A percentile compares a stretch with the other conserved stretches of the same genome.
Evolutionary conservation across 306 rosid genomes (phyloP).

Genomic region (Astragalus membranaceus): DNA sequence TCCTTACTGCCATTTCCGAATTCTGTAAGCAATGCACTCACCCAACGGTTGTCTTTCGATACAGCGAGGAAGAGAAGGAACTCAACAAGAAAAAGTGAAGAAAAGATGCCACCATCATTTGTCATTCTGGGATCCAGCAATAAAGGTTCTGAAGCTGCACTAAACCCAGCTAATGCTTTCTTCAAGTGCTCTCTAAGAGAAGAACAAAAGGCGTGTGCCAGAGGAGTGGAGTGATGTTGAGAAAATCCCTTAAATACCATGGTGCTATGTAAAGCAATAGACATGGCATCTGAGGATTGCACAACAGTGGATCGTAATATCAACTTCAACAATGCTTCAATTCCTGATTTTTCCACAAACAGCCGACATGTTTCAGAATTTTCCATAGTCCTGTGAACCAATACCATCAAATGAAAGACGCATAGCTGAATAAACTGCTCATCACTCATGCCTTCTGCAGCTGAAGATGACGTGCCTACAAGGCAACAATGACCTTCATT

Average conservation of each 20-base stretch:
- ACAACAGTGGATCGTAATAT: constrained; percentile 67
- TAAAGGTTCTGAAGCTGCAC: constrained; percentile 53
- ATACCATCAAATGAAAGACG: constrained; percentile 89
- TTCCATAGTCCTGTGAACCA: constrained; percentile 95
- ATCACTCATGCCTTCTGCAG: constrained; percentile 62
- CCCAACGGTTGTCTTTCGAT: constrained; percentile 96
- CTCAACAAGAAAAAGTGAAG: constrained; percentile 85
- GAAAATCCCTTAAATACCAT: constrained; percentile 98
- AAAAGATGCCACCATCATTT: constrained; percentile 50
- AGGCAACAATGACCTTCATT: constrained; percentile 50
- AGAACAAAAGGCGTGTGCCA: constrained; percentile 87
- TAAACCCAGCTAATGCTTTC: constrained; percentile 68
- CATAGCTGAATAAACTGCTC: constrained; percentile 75
- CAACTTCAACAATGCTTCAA: constrained; percentile 85
- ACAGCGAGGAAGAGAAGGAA: constrained; percentile 97
- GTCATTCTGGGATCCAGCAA: constrained; percentile 75
- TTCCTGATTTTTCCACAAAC: constrained; percentile 93
- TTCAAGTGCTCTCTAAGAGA: constrained; percentile 75
- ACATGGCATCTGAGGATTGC: constrained; percentile 89
- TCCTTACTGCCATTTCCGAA: constrained; percentile 90
- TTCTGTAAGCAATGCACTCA: constrained; percentile 80
- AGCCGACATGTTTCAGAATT: constrained; percentile 90
- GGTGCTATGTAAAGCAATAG: constrained; percentile 92
- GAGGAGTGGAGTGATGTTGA: constrained; percentile 87
- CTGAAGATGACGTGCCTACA: constrained; percentile 45